These are phyloP conservation scores for Helenozyma rhizophorensis DNA, from an alignment of 805 yeast genomes.

Conservation along the genomic window DNA sequence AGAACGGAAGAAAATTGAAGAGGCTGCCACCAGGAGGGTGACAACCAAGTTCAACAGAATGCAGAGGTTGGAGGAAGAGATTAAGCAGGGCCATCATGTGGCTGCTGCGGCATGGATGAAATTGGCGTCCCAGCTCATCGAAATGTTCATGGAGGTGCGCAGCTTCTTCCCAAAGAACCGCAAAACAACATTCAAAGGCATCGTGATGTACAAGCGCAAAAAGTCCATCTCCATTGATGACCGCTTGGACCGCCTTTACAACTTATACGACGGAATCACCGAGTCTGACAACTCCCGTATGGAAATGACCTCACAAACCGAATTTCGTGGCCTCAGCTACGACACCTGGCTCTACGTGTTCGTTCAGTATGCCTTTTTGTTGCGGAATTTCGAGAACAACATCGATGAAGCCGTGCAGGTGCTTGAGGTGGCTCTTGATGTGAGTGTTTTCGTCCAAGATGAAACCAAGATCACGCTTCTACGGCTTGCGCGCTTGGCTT, in stretches of 20 bases:
- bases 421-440: constrained; percentile 68
- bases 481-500: constrained; percentile 63
- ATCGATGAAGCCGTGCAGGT: constrained; percentile 46
- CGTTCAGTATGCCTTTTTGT: constrained; percentile 69
- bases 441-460: constrained; percentile 73
- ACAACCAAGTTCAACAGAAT: constrained; percentile 52
- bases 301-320: constrained; percentile 46
- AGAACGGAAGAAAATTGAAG: constrained; percentile 54
- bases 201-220: constrained; percentile 56
- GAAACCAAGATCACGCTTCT: constrained; percentile 55
- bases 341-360: constrained; percentile 84
- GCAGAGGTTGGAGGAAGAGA: constrained; percentile 41
- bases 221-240: constrained; percentile 67
- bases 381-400: constrained; percentile 65
- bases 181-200: constrained; percentile 65
- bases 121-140: constrained; percentile 75
- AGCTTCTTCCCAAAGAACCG: constrained; percentile 77
- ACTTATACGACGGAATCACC: constrained; percentile 56
- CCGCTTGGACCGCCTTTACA: constrained; percentile 61
- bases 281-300: constrained; percentile 25
- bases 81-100: constrained; percentile 41
- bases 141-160: constrained; percentile 72
- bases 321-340: constrained; percentile 71
- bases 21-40: constrained; percentile 53
- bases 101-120: constrained; percentile 80